Evolutionary conservation across 2,329 filamentous ascomycete species (phyloP).

Genomic region (Scopulariopsis brevicaulis): DNA sequence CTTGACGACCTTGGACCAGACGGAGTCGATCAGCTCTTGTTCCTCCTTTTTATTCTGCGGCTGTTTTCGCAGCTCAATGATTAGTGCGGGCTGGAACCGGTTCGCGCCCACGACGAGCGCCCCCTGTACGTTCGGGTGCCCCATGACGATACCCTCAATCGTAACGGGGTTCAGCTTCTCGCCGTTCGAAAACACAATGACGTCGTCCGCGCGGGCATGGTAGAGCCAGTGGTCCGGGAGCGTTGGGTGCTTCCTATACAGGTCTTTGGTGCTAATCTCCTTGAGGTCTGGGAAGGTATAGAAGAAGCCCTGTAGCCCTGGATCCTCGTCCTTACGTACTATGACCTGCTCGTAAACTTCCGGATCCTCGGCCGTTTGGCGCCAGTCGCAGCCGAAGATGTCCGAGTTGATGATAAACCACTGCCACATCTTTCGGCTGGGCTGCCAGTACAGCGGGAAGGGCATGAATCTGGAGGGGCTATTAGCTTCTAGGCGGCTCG

Average conservation of each 20-base stretch:
- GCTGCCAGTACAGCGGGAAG: conserved; percentile 21
- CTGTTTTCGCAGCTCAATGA: conserved; percentile 28
- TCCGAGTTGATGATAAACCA: conserved; percentile 30
- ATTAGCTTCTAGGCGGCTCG: too few relatives aligned
- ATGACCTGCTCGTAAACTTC: conserved; percentile 21
- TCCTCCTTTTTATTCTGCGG: conserved; percentile 13
- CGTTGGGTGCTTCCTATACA: conserved; percentile 25
- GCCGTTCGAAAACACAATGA: conserved; percentile 37
- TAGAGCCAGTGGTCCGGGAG: conserved; percentile 19
- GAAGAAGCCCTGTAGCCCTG: conserved; percentile 19
- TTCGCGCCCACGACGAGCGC: conserved; percentile 33
- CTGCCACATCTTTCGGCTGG: conserved; percentile 23
- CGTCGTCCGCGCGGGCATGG: conserved; percentile 21
- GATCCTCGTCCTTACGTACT: conserved; percentile 17
- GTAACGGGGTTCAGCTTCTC: conserved; percentile 35
- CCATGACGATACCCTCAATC: conserved; percentile 26
- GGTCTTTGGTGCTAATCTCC: conserved; percentile 22
- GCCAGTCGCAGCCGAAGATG: conserved; percentile 28
- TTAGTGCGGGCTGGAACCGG: conserved; percentile 31
- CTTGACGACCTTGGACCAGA: conserved; percentile 30
- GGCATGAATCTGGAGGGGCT: conserved; percentile 23
- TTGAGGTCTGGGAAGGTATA: conserved; percentile 23
- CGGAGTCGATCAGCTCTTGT: conserved; percentile 22
- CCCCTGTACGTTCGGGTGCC: conserved; percentile 25
- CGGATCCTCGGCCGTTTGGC: conserved; percentile 8